phyloP scores from a whole-genome alignment of 495 filamentous ascomycete species.

The Annulohypoxylon nitens region DNA sequence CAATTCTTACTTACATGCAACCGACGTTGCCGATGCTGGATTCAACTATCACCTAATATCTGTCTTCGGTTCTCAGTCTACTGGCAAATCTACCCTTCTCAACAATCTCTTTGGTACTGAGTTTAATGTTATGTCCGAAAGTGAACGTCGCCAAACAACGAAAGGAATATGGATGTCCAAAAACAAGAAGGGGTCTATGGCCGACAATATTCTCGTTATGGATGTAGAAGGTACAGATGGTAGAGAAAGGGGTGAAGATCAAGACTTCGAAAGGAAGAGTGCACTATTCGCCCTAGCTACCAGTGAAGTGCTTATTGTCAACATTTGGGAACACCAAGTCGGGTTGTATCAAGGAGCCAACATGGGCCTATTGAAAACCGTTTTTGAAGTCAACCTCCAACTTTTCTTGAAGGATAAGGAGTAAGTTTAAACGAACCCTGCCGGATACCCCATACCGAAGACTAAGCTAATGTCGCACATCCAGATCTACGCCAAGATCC shows the following conservation, averaged over 20 bases:
- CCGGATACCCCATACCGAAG: constrained; percentile 4
- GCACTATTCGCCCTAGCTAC: constrained; percentile 96
- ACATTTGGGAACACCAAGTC: constrained; percentile 99
- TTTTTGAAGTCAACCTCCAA: constrained; percentile 98
- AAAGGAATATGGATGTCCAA: constrained; percentile 99
- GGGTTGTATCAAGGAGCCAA: constrained; percentile 98
- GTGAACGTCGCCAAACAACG: constrained; percentile 91
- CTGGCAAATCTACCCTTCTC: constrained; percentile 95
- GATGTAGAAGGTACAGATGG: constrained; percentile 99
- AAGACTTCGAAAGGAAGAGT: constrained; percentile 98
- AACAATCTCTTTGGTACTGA: constrained; percentile 96
- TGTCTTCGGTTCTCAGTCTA: constrained; percentile 98
- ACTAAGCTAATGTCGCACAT: constrained; percentile 37
- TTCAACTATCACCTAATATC: constrained; percentile 99
- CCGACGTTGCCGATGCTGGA: constrained; percentile 84
- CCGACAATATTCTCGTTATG: constrained; percentile 98
- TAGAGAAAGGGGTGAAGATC: constrained; percentile 94
- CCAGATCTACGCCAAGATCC: constrained; percentile 86
- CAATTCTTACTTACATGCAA: constrained; percentile 81
- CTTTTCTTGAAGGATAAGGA: constrained; percentile 94
- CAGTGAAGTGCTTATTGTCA: constrained; percentile 97
- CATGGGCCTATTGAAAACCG: constrained; percentile 97
- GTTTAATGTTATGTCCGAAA: constrained; percentile 96
- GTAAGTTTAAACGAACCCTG: constrained; percentile 62
- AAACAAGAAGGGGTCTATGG: constrained; percentile 86